Percentiles rank a stretch among this genome's conserved stretches.
These are phyloP conservation scores for Lentinula sp. DNA, from an alignment of 768 basidiomycete genomes.

Conservation along the genomic window DNA sequence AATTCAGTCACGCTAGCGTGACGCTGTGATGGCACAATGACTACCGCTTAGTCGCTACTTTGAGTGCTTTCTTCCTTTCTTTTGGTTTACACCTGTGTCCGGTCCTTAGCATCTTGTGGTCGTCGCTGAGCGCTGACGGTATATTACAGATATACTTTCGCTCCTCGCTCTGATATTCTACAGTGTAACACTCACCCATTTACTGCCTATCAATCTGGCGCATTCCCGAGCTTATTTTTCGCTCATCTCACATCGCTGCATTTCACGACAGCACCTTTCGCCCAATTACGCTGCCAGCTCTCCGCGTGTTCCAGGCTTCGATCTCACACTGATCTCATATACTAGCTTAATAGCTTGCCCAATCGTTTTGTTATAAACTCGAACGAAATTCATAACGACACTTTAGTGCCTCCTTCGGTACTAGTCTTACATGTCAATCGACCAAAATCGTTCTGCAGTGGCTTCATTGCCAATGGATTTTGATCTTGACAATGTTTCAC, in stretches of 20 bases:
- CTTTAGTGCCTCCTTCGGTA: slow-evolving; percentile 1
- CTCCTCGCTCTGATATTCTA: neutral
- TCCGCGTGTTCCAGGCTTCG: slow-evolving; percentile 6
- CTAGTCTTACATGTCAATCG: slow-evolving; percentile 7
- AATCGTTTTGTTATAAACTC: neutral
- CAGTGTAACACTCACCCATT: neutral
- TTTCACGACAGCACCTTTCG: neutral
- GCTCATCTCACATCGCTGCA: neutral
- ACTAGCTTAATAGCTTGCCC: slow-evolving; percentile 1
- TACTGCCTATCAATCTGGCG: neutral
- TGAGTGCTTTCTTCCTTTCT: neutral
- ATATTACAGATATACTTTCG: neutral
- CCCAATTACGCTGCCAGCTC: neutral
- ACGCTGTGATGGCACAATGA: neutral
- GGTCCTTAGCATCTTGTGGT: neutral
- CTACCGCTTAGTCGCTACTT: neutral
- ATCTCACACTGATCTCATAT: slow-evolving; percentile 6
- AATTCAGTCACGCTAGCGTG: neutral
- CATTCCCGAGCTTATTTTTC: neutral
- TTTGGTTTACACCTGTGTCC: neutral
- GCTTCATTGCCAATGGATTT: slow-evolving; percentile 27
- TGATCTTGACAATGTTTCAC: slow-evolving; percentile 19
- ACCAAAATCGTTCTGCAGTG: slow-evolving; percentile 2
- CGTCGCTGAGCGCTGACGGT: neutral
- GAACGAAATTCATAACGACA: neutral